These are phyloP conservation scores for Trichoderma koningii DNA, from an alignment of 2,329 filamentous ascomycete genomes.

Conservation along the genomic window DNA sequence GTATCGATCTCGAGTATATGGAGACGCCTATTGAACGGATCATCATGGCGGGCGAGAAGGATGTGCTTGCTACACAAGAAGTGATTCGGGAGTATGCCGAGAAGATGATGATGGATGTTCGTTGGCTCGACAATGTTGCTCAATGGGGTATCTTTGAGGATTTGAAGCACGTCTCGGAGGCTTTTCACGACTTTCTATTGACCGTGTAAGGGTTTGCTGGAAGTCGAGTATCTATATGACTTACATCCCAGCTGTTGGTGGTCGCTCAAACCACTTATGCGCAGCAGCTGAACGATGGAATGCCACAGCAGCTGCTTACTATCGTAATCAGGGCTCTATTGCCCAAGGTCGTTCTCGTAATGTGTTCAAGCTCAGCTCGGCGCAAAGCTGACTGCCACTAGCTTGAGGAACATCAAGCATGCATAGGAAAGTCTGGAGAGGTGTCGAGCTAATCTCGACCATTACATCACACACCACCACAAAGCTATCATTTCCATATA, in stretches of 20 bases:
- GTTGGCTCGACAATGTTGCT: neutral
- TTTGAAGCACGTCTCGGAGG: neutral
- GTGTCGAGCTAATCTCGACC: neutral
- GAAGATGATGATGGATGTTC: neutral
- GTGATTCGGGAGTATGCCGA: neutral
- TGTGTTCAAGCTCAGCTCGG: neutral
- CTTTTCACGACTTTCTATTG: too few relatives aligned
- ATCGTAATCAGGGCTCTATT: neutral
- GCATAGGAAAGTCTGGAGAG: neutral
- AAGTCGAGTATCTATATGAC: too few relatives aligned
- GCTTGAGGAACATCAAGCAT: neutral
- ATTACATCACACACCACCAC: conserved; percentile 20
- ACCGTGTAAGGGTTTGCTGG: too few relatives aligned
- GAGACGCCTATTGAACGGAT: neutral
- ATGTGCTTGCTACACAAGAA: neutral
- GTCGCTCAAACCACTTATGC: too few relatives aligned
- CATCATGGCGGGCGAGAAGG: neutral
- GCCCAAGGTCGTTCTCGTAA: neutral
- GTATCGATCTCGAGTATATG: neutral
- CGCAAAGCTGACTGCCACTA: conserved; percentile 18
- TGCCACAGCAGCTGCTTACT: neutral
- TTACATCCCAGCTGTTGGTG: too few relatives aligned
- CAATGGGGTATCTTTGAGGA: conserved; percentile 10
- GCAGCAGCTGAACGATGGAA: neutral
- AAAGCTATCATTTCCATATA: neutral